Conservation (phyloP, 2,329 filamentous ascomycete genomes). For the Allantophomopsis cytisporea region DNA sequence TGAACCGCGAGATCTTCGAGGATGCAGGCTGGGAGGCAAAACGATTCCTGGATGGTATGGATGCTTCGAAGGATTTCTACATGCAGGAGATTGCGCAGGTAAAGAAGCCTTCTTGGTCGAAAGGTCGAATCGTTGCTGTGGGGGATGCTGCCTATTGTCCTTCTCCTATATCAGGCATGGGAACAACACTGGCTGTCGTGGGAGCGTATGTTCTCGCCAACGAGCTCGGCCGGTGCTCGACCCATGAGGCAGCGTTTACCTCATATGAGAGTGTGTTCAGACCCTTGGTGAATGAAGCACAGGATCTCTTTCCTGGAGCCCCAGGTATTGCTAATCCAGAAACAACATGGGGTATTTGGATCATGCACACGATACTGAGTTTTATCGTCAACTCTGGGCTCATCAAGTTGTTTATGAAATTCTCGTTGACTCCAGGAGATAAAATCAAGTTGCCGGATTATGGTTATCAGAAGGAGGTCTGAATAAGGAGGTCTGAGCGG, state of each 20-base stretch:
- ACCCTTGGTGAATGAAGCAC: slow-evolving; percentile 28
- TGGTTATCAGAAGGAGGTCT: no score
- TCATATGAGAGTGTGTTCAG: slow-evolving; percentile 29
- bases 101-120: slow-evolving; percentile 24
- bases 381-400: not conserved
- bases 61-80: slow-evolving; percentile 26
- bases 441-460: no score
- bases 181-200: slow-evolving; percentile 32
- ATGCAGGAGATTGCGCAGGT: slow-evolving; percentile 26
- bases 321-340: slow-evolving; percentile 6
- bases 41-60: slow-evolving; percentile 25
- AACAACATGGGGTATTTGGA: slow-evolving; percentile 4
- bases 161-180: slow-evolving; percentile 33
- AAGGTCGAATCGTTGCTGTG: slow-evolving; percentile 29
- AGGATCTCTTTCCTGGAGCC: slow-evolving; percentile 16
- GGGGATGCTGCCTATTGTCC: slow-evolving; percentile 32
- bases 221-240: slow-evolving; percentile 21
- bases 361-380: slow-evolving; percentile 1
- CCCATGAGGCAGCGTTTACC: slow-evolving; percentile 22
- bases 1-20: slow-evolving; percentile 22
- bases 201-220: slow-evolving; percentile 43
- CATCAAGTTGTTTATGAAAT: no score
- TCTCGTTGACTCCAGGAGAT: no score
- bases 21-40: slow-evolving; percentile 28
- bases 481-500: no score